These are phyloP conservation scores for Suillus subluteus DNA, from an alignment of 768 basidiomycete species.

Conservation along the genomic window DNA sequence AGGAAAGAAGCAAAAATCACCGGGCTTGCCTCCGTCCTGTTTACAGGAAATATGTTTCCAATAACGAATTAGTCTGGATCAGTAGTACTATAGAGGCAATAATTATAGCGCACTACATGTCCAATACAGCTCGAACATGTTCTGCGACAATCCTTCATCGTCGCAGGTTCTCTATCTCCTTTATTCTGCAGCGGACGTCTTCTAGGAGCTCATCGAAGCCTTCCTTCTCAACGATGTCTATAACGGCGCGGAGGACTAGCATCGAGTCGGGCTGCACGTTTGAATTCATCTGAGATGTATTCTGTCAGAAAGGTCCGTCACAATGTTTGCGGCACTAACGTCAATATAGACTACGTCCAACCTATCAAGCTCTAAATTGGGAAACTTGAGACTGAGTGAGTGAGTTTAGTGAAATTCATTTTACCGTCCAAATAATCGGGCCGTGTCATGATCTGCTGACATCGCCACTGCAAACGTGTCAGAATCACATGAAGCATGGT, in stretches of 20 bases:
- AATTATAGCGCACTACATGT: not conserved
- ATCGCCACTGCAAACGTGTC: slow-evolving; percentile 53
- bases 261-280: slow-evolving; percentile 82
- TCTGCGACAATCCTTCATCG: not conserved
- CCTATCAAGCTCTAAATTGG: slow-evolving; percentile 59
- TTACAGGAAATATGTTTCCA: not conserved
- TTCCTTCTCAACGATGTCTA: slow-evolving; percentile 69
- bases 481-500: slow-evolving; percentile 3
- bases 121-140: not conserved
- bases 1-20: not conserved
- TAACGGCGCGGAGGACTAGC: slow-evolving; percentile 73
- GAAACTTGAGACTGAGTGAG: slow-evolving; percentile 8
- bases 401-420: slow-evolving; percentile 14
- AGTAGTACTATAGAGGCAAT: not conserved
- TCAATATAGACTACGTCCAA: slow-evolving; percentile 80
- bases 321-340: slow-evolving; percentile 42
- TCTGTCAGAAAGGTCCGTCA: slow-evolving; percentile 1
- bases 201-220: slow-evolving; percentile 82
- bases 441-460: slow-evolving; percentile 82
- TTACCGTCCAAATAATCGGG: slow-evolving; percentile 80
- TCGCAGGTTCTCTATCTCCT: slow-evolving; percentile 83
- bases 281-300: slow-evolving; percentile 58
- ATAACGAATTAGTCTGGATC: not conserved
- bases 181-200: slow-evolving; percentile 73
- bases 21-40: not conserved